Evolutionary conservation across 2,329 filamentous ascomycete species (phyloP), one percentile per base, ranked within the genome.

Genomic region (Nakataea oryzae): DNA sequence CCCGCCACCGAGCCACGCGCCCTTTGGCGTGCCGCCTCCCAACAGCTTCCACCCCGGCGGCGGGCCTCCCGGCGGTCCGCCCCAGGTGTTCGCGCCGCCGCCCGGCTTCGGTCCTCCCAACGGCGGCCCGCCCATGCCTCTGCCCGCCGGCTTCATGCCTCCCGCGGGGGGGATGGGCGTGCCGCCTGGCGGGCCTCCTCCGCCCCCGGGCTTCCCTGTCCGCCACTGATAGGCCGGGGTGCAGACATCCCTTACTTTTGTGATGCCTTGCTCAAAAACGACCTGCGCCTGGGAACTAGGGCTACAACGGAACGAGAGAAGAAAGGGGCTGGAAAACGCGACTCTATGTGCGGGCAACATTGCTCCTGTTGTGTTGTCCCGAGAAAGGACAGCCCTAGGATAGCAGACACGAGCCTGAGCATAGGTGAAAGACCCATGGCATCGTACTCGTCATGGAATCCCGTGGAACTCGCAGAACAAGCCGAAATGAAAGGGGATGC

Each of bases 1-100:
- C 21, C 80, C 79, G 3, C 80, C 79, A 0, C 78, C 78, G 58
- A 75, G 75, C 60, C 78, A 79, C 34, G 73, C 67, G 28, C 75
- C 74, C 28, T 81, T 74, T 67, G 76, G 74, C 58, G 80, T 79
- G 63, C 77, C 78, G 6, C 66, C 76, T 7, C 27, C 28, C 56
- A 47, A 34, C 58, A 77, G 79, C 62, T 80, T 78, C 69, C 79
- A 80, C 64, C 78, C 78, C 11, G 65, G 65, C 0, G 76, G 75
- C 50, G 74, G 75, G 14, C 74, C 75, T 5, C 72, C 74, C 32
- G 34, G 28, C 26, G 57, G 27, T 2, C 70, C 72, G 4, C 74
- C 73, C 3, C 74, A 73, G 27, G 75, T 73, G n/a, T 79, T 75
- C 61, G 71, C 65, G 0, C 72, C 75, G 28, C 75, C 77, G 5